Conservation (phyloP, 805 yeast genomes). For the Candida gorgasii region DNA sequence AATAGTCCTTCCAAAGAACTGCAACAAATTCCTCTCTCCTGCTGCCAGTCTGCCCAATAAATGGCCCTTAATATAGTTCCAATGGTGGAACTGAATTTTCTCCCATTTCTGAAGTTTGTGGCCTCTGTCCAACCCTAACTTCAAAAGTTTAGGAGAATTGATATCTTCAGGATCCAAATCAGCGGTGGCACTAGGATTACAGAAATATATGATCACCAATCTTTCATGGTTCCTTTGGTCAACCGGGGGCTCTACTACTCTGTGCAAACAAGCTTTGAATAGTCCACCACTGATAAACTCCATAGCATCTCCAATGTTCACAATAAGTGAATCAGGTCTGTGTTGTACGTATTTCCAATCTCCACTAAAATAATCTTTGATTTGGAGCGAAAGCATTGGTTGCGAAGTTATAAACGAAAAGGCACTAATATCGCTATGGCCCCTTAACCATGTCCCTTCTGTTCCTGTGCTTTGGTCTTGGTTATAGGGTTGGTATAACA, state of each 20-base stretch:
- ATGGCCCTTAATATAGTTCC: slow-evolving; percentile 31
- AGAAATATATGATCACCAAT: slow-evolving; percentile 44
- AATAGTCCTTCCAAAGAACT: slow-evolving; percentile 20
- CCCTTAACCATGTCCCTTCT: slow-evolving; percentile 44
- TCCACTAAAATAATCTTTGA: slow-evolving; percentile 36
- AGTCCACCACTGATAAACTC: slow-evolving; percentile 47
- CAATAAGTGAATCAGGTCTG: slow-evolving; percentile 39
- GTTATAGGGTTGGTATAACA: slow-evolving; percentile 27
- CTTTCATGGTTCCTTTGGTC: slow-evolving; percentile 40
- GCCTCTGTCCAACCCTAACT: slow-evolving; percentile 30
- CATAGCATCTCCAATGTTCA: slow-evolving; percentile 43
- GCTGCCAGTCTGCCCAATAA: slow-evolving; percentile 21
- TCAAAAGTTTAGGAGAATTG: slow-evolving; percentile 35
- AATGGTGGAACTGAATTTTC: slow-evolving; percentile 37
- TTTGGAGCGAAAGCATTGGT: slow-evolving; percentile 42
- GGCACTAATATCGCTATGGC: slow-evolving; percentile 48
- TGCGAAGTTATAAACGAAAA: slow-evolving; percentile 43
- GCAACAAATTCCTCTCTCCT: slow-evolving; percentile 19
- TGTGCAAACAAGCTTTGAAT: slow-evolving; percentile 47
- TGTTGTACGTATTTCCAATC: slow-evolving; percentile 43
- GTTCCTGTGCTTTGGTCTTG: slow-evolving; percentile 31
- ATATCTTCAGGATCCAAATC: slow-evolving; percentile 44
- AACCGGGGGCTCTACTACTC: slow-evolving; percentile 49
- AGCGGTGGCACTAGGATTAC: slow-evolving; percentile 37
- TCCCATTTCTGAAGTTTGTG: slow-evolving; percentile 33